Evolutionary conservation across 2,329 filamentous ascomycete species (phyloP).

Genomic region (Pseudofabraea citricarpa): DNA sequence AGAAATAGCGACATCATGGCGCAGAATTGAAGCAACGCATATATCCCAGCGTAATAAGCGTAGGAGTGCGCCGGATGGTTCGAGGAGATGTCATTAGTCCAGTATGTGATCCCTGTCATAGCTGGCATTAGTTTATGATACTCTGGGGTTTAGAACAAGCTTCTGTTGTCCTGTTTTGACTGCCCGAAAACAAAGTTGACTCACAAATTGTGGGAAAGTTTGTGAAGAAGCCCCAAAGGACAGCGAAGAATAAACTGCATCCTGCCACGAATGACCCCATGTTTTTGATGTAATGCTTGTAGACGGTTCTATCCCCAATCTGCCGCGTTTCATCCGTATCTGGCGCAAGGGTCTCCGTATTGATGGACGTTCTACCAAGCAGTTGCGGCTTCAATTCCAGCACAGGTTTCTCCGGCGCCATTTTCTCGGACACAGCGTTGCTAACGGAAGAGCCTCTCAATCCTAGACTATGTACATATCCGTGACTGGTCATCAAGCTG

Average conservation of each 20-base stretch:
- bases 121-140: constrained; percentile 5
- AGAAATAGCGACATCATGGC: constrained; percentile 17
- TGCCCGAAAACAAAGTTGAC: constrained; percentile 1
- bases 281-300: constrained; percentile 12
- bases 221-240: constrained; percentile 19
- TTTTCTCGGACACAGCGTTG: constrained; percentile 4
- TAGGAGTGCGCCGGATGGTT: constrained; percentile 14
- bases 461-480: constrained; percentile 27
- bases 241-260: constrained; percentile 11
- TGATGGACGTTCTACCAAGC: neutral
- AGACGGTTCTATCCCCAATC: constrained; percentile 11
- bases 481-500: constrained; percentile 8
- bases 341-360: constrained; percentile 9
- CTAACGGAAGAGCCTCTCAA: constrained; percentile 22
- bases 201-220: constrained; percentile 24
- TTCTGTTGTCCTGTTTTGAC: neutral
- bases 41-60: constrained; percentile 23
- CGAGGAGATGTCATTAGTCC: constrained; percentile 17
- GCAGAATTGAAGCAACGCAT: constrained; percentile 22
- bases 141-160: neutral
- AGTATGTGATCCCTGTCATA: constrained; percentile 18
- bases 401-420: constrained; percentile 13
- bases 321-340: constrained; percentile 29
- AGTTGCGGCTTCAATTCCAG: constrained; percentile 6
- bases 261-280: constrained; percentile 11